Evolutionary conservation across 192 early-diverging fungal genomes (phyloP), one percentile per base, ranked within the genome.

Genomic region (Backusella australiensis): DNA sequence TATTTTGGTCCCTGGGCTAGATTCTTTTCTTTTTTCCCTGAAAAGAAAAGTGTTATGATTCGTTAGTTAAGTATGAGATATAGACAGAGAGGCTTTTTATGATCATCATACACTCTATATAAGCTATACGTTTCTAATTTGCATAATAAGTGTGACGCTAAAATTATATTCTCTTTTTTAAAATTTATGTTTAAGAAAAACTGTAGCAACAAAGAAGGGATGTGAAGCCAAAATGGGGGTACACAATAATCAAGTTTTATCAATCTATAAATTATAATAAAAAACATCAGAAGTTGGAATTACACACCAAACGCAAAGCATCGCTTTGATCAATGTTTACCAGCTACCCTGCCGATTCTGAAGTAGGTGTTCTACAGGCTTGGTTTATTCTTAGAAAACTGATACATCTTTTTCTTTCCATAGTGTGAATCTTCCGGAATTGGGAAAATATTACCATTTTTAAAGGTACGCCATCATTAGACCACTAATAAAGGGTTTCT

Each of bases 351-450:
- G 46, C 46, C 46, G 46, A 49, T 49, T 49, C 19, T 49, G 46
- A 49, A 21, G 19, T 17, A 49, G 17, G 7, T 49, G 46, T 49
- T 49, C 0, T 49, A 49, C 19, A 49, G 1, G n/a, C 4, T 7
- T 49, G 19, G 21, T 59, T 63, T 63, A 63, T 63, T 63, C 56
- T 63, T 63, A 63, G 56, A 63, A 63, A 63, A 26, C 56, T 29
- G 56, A 63, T 63, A 63, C 23, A 26, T 63, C 12, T 63, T 63
- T 63, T 63, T 63, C 26, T 63, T 59, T 59, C 53, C 53, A 59
- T 59, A 59, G 53, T 59, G 23, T 59, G 53, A 59, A 59, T 59
- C 53, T 59, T 59, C 53, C 53, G 23, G 21, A 59, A 26, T 59
- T 59, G 53, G 53, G 53, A 59, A 59, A 29, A 21, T 59, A 59